These are phyloP conservation scores for Daldinia eschscholtzii DNA, from an alignment of 2,329 filamentous ascomycete genomes.

Conservation along the genomic window DNA sequence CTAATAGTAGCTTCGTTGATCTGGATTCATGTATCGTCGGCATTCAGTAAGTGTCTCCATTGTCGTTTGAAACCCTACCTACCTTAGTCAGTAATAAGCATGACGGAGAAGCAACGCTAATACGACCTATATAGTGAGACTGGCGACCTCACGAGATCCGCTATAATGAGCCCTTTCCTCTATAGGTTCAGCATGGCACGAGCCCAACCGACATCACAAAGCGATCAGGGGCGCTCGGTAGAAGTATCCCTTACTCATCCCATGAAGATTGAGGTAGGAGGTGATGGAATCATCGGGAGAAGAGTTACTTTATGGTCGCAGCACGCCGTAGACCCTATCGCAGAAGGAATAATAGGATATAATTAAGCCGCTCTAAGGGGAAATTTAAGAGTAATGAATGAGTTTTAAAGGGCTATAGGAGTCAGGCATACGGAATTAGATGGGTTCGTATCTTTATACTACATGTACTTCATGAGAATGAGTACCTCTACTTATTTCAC, in stretches of 20 bases:
- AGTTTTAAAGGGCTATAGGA: not conserved
- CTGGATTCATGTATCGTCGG: constrained; percentile 53
- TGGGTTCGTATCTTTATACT: not conserved
- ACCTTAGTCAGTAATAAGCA: not conserved
- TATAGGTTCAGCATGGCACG: constrained; percentile 53
- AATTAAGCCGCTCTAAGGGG: constrained; percentile 50
- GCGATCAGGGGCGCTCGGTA: constrained; percentile 39
- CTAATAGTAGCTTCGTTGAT: constrained; percentile 40
- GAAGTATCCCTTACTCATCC: constrained; percentile 56
- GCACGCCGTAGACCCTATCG: constrained; percentile 52
- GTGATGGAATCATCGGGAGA: constrained; percentile 62
- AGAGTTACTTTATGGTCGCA: constrained; percentile 58
- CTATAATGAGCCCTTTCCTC: constrained; percentile 59
- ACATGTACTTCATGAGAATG: no score
- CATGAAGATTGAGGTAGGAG: constrained; percentile 60
- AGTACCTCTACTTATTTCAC: no score
- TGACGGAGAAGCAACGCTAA: constrained; percentile 28
- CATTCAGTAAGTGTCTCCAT: constrained; percentile 60
- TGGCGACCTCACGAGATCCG: constrained; percentile 59
- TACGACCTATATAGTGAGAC: constrained; percentile 50
- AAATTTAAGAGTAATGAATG: not conserved
- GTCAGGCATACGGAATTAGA: not conserved
- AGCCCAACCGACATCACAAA: constrained; percentile 18
- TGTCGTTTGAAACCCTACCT: not conserved
- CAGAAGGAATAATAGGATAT: constrained; percentile 65